Base-by-base conservation (phyloP, 1,139 yeast genomes). In the Pichia sp. region DNA sequence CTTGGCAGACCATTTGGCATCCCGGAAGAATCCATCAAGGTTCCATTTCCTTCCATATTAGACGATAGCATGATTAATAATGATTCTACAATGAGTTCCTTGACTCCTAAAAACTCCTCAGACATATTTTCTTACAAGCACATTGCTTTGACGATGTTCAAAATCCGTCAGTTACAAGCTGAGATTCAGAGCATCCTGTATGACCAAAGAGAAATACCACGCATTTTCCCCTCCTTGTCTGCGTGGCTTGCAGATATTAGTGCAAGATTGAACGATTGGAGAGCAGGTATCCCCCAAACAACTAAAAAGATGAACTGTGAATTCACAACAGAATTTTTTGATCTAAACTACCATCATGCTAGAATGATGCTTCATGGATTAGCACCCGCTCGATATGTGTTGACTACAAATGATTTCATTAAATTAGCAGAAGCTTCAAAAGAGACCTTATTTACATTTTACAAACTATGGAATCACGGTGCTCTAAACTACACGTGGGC, bases 401-500 rank as follows among this genome's bases (percentile, higher is more conserved):
- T 87, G 15, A 74, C 80, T 13, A 70, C 72, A 4, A 75, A 75
- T 10, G 88, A 88, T 51, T 80, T 80, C 60, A 62, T 74, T 32
- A 76, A 78, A 47, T 81, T 88, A n/a, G 78, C 80, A 16, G 81
- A 79, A 32, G 80, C 92, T 0, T 81, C 95, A 1, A 80, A 79
- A 61, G 84, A 84, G 47, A 78, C 89, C 45, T 84, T 90, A 54
- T 73, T 76, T 47, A 78, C 83, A 46, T 90, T 88, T 67, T 73
- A 78, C 49, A 80, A 78, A 51, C 72, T 90, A 46, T 80, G 80
- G 60, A 70, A 73, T 23, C 76, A 76, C 38, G 81, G 80, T 61
- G 75, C 81, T 49, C 78, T 90, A 58, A 90, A 90, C 67, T 90
- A 87, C 70, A 89, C 97, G 0, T 90, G 97, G 97, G 93, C 92